Percentiles rank a stretch among this genome's conserved stretches.
Conservation (phyloP, 1,284 basidiomycete species). For the Apiotrichum veenhuisii region DNA sequence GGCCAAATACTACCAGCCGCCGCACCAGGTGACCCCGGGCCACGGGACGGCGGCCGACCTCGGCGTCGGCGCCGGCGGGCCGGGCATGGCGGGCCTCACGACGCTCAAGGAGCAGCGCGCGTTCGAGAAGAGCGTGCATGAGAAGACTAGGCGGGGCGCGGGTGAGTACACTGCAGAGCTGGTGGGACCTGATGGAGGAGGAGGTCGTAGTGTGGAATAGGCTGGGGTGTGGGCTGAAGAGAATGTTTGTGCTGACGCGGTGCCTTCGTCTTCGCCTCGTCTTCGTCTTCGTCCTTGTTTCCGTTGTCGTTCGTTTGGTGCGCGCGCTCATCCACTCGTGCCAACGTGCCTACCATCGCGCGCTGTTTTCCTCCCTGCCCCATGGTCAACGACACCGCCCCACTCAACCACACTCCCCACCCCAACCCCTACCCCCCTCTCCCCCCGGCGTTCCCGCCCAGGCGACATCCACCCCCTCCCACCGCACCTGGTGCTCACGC, state of each 20-base stretch:
- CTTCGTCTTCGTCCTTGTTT: no score
- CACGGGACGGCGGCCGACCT: constrained; percentile 53
- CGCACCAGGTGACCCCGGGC: constrained; percentile 53
- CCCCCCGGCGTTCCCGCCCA: constrained; percentile 41
- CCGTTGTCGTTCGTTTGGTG: no score
- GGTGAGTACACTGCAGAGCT: constrained; percentile 56
- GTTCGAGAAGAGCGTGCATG: constrained; percentile 92
- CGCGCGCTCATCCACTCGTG: no score
- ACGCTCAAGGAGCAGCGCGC: constrained; percentile 88
- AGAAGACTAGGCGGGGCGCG: constrained; percentile 88
- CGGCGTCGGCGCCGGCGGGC: constrained; percentile 40
- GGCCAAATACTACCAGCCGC: constrained; percentile 80
- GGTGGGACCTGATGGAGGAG: no score
- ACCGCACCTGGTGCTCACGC: constrained; percentile 85
- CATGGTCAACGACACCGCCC: no score
- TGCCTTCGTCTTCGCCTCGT: no score
- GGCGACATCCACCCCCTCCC: constrained; percentile 92
- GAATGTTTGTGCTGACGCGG: no score
- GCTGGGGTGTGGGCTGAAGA: no score
- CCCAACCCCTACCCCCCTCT: background rate
- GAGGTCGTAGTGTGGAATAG: no score
- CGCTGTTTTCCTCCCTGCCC: no score
- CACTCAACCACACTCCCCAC: no score
- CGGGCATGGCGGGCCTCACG: constrained; percentile 44
- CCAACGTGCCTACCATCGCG: no score